These are phyloP conservation scores for Usnea hakonensis DNA, from an alignment of 495 filamentous ascomycete genomes.

Conservation along the genomic window DNA sequence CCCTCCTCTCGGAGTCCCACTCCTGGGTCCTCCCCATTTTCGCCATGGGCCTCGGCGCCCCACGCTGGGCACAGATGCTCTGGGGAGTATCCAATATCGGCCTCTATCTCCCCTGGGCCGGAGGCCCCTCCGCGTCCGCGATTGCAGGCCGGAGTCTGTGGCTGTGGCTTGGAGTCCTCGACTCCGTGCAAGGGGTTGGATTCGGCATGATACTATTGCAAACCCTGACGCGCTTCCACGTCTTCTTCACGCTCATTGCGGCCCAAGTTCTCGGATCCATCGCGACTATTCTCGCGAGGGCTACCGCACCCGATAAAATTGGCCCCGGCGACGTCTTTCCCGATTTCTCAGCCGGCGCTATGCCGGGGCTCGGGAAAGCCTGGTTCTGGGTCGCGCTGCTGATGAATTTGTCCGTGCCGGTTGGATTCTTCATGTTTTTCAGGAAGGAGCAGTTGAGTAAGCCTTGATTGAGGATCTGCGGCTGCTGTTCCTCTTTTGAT, in stretches of 20 bases:
- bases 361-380: constrained; percentile 44
- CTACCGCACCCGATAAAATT: constrained; percentile 49
- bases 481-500: background rate
- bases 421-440: constrained; percentile 56
- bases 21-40: constrained; percentile 61
- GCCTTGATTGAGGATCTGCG: constrained; percentile 38
- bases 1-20: constrained; percentile 46
- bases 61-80: constrained; percentile 60
- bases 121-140: constrained; percentile 40
- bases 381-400: constrained; percentile 62
- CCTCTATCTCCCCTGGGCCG: constrained; percentile 53
- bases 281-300: constrained; percentile 50
- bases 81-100: constrained; percentile 54
- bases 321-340: constrained; percentile 59
- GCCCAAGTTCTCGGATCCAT: constrained; percentile 52
- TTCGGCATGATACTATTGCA: constrained; percentile 58
- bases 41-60: constrained; percentile 55
- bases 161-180: constrained; percentile 59
- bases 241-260: constrained; percentile 46
- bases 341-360: constrained; percentile 40
- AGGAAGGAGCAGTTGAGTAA: constrained; percentile 58
- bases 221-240: constrained; percentile 54
- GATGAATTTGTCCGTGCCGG: constrained; percentile 54
- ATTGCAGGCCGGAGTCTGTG: constrained; percentile 49
- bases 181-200: constrained; percentile 53